Evolutionary conservation across 352 stramenopile genomes (phyloP), one percentile per base, ranked within the genome.

Genomic region (Pythium apleroticum): DNA sequence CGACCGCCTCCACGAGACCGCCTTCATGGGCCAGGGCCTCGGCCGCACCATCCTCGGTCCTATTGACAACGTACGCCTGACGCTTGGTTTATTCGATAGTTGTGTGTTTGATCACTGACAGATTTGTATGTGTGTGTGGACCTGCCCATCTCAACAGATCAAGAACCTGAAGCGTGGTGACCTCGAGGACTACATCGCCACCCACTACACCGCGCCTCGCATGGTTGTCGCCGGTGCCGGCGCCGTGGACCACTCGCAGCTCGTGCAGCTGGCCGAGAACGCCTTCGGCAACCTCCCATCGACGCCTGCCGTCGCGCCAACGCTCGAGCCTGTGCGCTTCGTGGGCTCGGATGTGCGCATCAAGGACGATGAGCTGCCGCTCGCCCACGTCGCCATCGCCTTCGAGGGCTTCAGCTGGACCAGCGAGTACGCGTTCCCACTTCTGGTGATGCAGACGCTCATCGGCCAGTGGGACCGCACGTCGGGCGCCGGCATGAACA

Each of bases 211-310:
- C 27, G 97, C 97, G n/a, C 95, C 96, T 22, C 91, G 96, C 50
- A 99, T 99, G 91, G 97, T 99, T 20, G 95, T 99, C 71, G 97
- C 97, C 49, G 98, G 97, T 62, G 98, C 98, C 19, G 98, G 98
- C 62, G 96, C 93, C 55, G 86, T 99, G 30, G 91, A 99, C 72
- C 98, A 99, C 87, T 81, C 82, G 39, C 76, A 98, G 78, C 76
- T 99, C n/a, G 98, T 99, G 61, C 90, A 98, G 49, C 81, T 99
- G 64, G 97, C 96, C 9, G 84, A 98, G 66, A 88, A 99, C 68
- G 93, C 98, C 70, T 99, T 99, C 79, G 97, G 97, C 52, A 84
- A 90, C 48, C 75, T 99, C 17, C 91, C 96, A 19, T 90, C 76
- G 55, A 80, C 84, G 30, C 80, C 89, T 27, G 80, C 79, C 46